Percentiles rank a stretch among this genome's conserved stretches.
These are phyloP conservation scores for Syzygium aqueum DNA, from an alignment of 345 rosid genomes.

Conservation along the genomic window DNA sequence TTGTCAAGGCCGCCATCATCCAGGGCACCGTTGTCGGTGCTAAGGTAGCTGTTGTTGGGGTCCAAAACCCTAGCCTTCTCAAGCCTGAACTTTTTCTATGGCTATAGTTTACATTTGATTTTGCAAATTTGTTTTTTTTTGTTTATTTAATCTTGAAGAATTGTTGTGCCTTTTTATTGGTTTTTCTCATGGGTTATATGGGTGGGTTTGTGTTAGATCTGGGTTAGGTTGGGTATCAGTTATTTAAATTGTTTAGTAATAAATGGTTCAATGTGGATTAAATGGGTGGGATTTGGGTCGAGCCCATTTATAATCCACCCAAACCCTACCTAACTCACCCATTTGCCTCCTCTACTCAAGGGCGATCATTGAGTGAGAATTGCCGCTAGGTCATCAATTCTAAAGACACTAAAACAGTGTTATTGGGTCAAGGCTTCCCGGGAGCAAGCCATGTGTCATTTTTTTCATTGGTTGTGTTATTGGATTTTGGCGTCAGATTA, in stretches of 20 bases:
- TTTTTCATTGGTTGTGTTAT: neutral
- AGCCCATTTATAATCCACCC: neutral
- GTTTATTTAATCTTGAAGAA: fast-evolving
- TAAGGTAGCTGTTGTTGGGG: neutral
- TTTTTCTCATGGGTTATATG: fast-evolving
- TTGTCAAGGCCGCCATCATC: neutral
- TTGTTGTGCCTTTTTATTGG: neutral
- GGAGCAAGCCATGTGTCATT: too few species aligned
- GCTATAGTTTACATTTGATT: neutral
- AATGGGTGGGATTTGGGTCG: neutral
- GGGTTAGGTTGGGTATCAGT: neutral
- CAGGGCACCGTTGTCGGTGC: fast-evolving
- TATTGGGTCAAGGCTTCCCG: too few species aligned
- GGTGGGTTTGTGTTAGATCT: neutral
- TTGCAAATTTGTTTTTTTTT: neutral
- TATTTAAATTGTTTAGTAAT: too few species aligned
- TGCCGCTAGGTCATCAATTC: too few species aligned
- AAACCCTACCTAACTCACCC: fast-evolving
- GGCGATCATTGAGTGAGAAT: too few species aligned
- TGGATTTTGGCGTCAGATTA: neutral
- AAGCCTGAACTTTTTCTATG: neutral
- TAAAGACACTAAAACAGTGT: neutral
- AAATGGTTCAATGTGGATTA: too few species aligned
- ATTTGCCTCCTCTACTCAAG: too few species aligned
- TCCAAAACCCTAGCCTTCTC: neutral